These are phyloP conservation scores for Penstemon barbatus DNA, from an alignment of 257 asterid species.

Conservation along the genomic window DNA sequence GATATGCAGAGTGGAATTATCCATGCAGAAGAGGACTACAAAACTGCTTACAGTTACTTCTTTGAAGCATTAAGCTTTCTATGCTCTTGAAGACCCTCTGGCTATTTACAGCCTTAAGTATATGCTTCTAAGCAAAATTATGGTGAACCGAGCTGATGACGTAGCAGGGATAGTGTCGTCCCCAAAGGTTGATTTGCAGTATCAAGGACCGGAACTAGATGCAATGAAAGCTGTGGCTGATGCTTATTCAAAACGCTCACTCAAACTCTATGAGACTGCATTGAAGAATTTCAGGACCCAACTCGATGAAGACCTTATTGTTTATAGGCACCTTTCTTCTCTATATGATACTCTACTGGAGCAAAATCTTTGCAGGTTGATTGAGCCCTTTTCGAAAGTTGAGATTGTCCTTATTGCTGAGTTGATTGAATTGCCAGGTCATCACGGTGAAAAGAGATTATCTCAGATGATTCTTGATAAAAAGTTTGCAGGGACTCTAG, in stretches of 20 bases:
- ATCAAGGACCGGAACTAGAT: constrained; percentile 63
- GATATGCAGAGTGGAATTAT: constrained; percentile 66
- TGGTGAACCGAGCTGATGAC: constrained; percentile 68
- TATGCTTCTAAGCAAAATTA: constrained; percentile 61
- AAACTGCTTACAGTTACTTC: constrained; percentile 64
- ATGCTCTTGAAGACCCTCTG: constrained; percentile 60
- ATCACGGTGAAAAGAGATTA: constrained; percentile 54
- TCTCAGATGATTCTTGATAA: constrained; percentile 68
- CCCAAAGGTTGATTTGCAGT: constrained; percentile 58
- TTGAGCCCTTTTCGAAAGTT: constrained; percentile 63
- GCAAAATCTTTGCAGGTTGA: constrained; percentile 72
- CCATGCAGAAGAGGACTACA: constrained; percentile 69
- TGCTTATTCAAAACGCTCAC: constrained; percentile 62
- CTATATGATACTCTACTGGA: constrained; percentile 61
- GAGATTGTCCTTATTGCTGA: constrained; percentile 63
- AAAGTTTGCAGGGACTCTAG: constrained; percentile 69
- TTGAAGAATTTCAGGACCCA: constrained; percentile 55
- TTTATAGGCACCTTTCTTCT: constrained; percentile 65
- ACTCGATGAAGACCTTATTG: constrained; percentile 66
- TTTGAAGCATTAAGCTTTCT: constrained; percentile 68
- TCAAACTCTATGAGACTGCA: constrained; percentile 58
- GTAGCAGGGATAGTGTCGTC: constrained; percentile 64
- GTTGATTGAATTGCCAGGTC: constrained; percentile 54
- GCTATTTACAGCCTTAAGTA: constrained; percentile 62
- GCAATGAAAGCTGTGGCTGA: constrained; percentile 75